A percentile compares a stretch with the other conserved stretches of the same genome.
Conservation (phyloP, 202 grass and related monocot species). For the Alloteropsis angusta region DNA sequence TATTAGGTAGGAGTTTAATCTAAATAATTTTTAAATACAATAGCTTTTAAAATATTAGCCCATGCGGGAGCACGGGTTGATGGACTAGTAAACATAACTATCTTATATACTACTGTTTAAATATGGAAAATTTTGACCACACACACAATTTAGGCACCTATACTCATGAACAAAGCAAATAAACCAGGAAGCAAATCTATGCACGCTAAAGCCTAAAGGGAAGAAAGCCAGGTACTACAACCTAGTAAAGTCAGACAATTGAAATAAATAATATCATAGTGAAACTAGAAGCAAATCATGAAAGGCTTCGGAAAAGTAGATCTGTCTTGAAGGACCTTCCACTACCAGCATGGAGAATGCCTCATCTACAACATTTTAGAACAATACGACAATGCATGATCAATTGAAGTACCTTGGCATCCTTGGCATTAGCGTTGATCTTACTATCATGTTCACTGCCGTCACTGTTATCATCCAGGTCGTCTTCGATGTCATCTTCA, state of each 20-base stretch:
- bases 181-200: background rate
- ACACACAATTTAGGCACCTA: background rate
- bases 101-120: background rate
- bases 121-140: background rate
- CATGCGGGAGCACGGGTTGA: no score
- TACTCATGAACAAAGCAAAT: background rate
- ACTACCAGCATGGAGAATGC: background rate
- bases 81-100: constrained; percentile 14
- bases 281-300: background rate
- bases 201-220: background rate
- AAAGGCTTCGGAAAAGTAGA: background rate
- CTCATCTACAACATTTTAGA: constrained; percentile 18
- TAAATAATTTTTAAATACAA: no score
- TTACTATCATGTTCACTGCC: constrained; percentile 43
- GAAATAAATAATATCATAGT: background rate
- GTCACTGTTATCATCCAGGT: constrained; percentile 51
- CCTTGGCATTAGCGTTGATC: constrained; percentile 24
- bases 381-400: background rate
- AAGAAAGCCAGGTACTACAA: background rate
- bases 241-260: background rate
- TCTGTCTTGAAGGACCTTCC: background rate
- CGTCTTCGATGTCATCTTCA: constrained; percentile 54
- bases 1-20: no score
- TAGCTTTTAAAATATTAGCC: no score
- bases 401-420: constrained; percentile 51